Percentiles rank a stretch among this genome's conserved stretches.
Conservation (phyloP, 257 asterid species). For the Solanum paucissectum region DNA sequence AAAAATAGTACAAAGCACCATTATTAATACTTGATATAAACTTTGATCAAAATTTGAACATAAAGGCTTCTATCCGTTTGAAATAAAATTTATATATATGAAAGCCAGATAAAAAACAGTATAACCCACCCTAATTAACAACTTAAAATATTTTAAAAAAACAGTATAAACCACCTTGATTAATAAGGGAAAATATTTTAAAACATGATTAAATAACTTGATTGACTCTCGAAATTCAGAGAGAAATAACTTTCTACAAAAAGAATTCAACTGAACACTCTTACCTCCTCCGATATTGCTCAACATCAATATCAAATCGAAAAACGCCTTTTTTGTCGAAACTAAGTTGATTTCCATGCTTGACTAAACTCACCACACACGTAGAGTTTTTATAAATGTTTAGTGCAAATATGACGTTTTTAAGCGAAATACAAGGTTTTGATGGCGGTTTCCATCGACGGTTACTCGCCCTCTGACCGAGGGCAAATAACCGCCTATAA, state of each 20-base stretch:
- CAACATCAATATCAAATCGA: conserved; percentile 40
- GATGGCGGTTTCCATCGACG: conserved; percentile 34
- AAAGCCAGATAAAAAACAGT: too few species aligned
- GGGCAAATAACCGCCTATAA: conserved; percentile 39
- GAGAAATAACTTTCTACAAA: background rate
- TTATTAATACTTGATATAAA: too few species aligned
- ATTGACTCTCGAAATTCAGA: too few species aligned
- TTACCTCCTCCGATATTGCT: background rate
- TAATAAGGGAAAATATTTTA: too few species aligned
- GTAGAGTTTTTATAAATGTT: conserved; percentile 21
- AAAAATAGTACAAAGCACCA: too few species aligned
- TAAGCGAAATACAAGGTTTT: conserved; percentile 37
- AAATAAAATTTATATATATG: too few species aligned
- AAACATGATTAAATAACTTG: too few species aligned
- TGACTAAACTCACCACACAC: conserved; percentile 8
- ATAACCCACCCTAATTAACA: too few species aligned
- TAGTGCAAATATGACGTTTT: conserved; percentile 32
- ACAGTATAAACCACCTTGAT: too few species aligned
- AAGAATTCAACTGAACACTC: background rate
- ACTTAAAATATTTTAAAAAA: too few species aligned
- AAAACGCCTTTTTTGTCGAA: conserved; percentile 25
- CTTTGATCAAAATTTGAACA: too few species aligned
- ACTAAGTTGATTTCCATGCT: conserved; percentile 23
- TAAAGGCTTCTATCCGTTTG: too few species aligned
- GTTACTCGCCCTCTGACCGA: conserved; percentile 37